Percentiles rank a stretch among this genome's conserved stretches.
phyloP scores from a whole-genome alignment of 1,139 yeast genomes.

The Torulaspora globosa region DNA sequence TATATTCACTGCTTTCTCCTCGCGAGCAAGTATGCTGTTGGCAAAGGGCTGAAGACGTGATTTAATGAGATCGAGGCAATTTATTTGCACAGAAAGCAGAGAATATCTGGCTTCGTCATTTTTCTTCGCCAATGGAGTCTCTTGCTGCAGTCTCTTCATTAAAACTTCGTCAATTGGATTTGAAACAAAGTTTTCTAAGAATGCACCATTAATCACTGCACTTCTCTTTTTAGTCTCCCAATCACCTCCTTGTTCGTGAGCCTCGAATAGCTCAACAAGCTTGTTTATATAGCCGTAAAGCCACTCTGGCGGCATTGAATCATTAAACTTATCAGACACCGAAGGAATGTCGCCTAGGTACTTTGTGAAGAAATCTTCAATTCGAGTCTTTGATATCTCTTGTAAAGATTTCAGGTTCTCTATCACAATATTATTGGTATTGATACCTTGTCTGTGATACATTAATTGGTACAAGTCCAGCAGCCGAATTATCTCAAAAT shows the following conservation, averaged over 20 bases:
- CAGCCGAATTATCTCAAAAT: conserved; percentile 58
- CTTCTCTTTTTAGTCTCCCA: conserved; percentile 23
- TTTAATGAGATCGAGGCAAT: conserved; percentile 56
- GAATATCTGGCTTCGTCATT: conserved; percentile 25
- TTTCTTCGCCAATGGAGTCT: conserved; percentile 33
- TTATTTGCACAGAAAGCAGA: conserved; percentile 46
- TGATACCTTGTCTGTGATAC: conserved; percentile 49
- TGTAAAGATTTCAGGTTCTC: conserved; percentile 21
- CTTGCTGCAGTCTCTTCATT: conserved; percentile 22
- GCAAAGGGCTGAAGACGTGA: conserved; percentile 48
- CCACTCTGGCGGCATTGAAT: conserved; percentile 71
- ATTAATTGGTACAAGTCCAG: conserved; percentile 66
- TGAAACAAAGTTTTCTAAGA: conserved; percentile 35
- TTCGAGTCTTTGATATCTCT: conserved; percentile 23
- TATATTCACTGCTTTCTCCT: conserved; percentile 33
- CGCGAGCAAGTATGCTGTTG: conserved; percentile 24
- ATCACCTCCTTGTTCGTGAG: conserved; percentile 43
- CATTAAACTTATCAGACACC: conserved; percentile 20
- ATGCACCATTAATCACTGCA: conserved; percentile 27
- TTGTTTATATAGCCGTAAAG: conserved; percentile 48
- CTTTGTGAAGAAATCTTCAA: conserved; percentile 20
- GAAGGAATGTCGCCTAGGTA: conserved; percentile 37
- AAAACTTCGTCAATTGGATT: conserved; percentile 26
- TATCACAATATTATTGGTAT: conserved; percentile 22
- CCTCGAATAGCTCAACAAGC: conserved; percentile 46